Conservation (phyloP, 495 filamentous ascomycete species). For the Penicillium malachiteum region DNA sequence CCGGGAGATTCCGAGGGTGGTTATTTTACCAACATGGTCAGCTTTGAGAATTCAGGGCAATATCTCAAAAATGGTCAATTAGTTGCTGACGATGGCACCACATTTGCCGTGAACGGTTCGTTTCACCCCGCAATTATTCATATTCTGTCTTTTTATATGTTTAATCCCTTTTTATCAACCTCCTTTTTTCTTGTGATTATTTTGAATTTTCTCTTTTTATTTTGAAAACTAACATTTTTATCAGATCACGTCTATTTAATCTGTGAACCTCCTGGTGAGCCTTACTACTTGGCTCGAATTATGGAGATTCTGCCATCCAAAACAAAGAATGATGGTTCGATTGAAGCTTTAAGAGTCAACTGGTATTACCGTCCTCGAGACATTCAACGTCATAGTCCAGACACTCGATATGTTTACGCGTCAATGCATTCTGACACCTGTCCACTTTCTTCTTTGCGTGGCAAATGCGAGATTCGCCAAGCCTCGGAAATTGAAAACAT, state of each 20-base stretch:
- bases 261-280: conserved; percentile 96
- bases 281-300: conserved; percentile 94
- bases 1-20: conserved; percentile 38
- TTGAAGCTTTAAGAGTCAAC: conserved; percentile 90
- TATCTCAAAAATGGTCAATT: conserved; percentile 75
- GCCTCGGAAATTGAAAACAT: conserved; percentile 79
- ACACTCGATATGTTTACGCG: conserved; percentile 85
- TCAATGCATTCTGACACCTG: conserved; percentile 99
- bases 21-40: conserved; percentile 75
- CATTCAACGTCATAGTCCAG: conserved; percentile 85
- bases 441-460: conserved; percentile 85
- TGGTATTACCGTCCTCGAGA: conserved; percentile 98
- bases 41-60: conserved; percentile 69
- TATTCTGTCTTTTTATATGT: background rate
- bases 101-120: conserved; percentile 82
- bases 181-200: background rate
- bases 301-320: conserved; percentile 93
- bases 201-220: background rate
- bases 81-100: conserved; percentile 86
- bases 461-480: conserved; percentile 87
- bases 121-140: conserved; percentile 17
- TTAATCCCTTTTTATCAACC: too few relatives aligned
- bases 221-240: conserved; percentile 16
- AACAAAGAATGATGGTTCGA: conserved; percentile 66
- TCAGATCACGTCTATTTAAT: conserved; percentile 96